Percentiles rank a stretch among this genome's conserved stretches.
These are phyloP conservation scores for Monosporascus sp. DNA, from an alignment of 2,329 filamentous ascomycete genomes.

Conservation along the genomic window DNA sequence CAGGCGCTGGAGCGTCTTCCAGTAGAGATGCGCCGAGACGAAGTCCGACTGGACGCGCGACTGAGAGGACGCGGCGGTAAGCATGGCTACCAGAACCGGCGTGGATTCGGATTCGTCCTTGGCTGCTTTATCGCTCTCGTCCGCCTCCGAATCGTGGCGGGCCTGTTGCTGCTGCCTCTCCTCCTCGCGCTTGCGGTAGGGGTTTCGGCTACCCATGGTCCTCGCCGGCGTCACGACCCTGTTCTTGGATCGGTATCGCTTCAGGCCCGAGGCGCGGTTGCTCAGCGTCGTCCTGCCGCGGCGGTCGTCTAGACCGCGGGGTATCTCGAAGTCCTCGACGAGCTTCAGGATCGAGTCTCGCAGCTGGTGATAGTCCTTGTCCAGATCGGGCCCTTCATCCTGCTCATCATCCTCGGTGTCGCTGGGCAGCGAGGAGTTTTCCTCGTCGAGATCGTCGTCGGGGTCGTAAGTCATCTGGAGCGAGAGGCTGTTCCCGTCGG, in stretches of 20 bases:
- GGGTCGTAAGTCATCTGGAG: slow-evolving; percentile 68
- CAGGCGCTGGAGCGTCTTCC: slow-evolving; percentile 73
- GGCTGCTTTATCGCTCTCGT: slow-evolving; percentile 18
- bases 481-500: slow-evolving; percentile 65
- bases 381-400: slow-evolving; percentile 56
- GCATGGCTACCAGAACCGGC: slow-evolving; percentile 62
- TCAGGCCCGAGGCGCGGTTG: slow-evolving; percentile 60
- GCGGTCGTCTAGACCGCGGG: slow-evolving; percentile 57
- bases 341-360: slow-evolving; percentile 76
- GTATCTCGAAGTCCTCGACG: slow-evolving; percentile 77
- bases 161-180: slow-evolving; percentile 17
- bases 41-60: slow-evolving; percentile 78
- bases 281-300: slow-evolving; percentile 60
- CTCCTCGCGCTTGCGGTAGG: slow-evolving; percentile 41
- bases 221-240: slow-evolving; percentile 47
- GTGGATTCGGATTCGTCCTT: slow-evolving; percentile 36
- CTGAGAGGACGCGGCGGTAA: slow-evolving; percentile 69
- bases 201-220: slow-evolving; percentile 53
- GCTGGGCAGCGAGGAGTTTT: slow-evolving; percentile 55
- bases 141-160: slow-evolving; percentile 25
- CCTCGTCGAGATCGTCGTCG: slow-evolving; percentile 59
- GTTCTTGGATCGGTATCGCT: slow-evolving; percentile 56
- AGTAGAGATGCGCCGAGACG: slow-evolving; percentile 77
- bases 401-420: slow-evolving; percentile 60
- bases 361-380: slow-evolving; percentile 75